Conservation (phyloP, 768 basidiomycete species). For the Serendipita sp. region DNA sequence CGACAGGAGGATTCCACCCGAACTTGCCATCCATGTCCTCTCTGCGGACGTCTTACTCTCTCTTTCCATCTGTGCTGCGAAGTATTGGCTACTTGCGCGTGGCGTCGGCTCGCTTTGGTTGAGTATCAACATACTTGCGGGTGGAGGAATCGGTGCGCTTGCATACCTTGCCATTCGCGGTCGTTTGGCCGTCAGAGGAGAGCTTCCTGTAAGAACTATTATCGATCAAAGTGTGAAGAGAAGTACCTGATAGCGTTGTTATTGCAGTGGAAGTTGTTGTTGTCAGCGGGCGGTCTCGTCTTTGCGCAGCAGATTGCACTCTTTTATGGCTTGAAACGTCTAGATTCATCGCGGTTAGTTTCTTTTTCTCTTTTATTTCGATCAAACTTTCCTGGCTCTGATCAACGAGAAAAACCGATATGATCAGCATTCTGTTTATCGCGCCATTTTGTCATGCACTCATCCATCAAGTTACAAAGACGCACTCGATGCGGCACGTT, state of each 20-base stretch:
- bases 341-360: background rate
- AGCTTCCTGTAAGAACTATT: background rate
- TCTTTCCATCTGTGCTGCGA: background rate
- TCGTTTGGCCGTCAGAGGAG: background rate
- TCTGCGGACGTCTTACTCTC: background rate
- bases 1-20: background rate
- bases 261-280: background rate
- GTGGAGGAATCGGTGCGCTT: background rate
- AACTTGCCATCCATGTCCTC: background rate
- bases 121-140: background rate
- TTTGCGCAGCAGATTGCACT: constrained; percentile 4
- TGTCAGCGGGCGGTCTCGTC: background rate
- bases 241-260: background rate
- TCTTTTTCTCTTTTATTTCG: background rate
- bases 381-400: too few species aligned
- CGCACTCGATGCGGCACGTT: background rate
- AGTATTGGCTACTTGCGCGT: background rate
- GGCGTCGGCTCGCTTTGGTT: constrained; percentile 2
- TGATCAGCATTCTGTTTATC: background rate
- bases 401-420: too few species aligned
- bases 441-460: background rate
- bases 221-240: background rate
- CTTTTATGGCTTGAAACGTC: background rate
- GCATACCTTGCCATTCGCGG: background rate
- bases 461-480: background rate